Evolutionary conservation across 495 filamentous ascomycete genomes (phyloP).

Genomic region (Xylaria bambusicola): DNA sequence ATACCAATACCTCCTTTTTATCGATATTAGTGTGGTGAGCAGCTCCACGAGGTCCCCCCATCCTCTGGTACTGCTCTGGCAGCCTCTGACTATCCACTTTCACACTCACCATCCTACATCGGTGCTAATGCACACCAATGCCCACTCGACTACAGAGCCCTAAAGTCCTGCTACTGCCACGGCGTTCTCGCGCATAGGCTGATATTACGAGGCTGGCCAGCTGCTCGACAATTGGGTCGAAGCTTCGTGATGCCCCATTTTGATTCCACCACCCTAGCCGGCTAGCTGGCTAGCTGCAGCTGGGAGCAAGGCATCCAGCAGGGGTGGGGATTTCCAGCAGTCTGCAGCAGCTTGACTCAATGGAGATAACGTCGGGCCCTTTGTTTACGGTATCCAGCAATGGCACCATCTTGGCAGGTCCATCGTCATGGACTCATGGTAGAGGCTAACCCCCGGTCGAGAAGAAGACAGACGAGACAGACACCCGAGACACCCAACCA

Average conservation of each 20-base stretch:
- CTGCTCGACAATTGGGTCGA: conserved; percentile 12
- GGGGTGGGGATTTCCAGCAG: no score
- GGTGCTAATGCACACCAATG: conserved; percentile 7
- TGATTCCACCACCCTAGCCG: not conserved
- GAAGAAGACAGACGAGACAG: not conserved
- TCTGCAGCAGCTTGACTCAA: not conserved
- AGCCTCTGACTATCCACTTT: not conserved
- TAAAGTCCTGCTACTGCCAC: not conserved
- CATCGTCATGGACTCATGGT: not conserved
- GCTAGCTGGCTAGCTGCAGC: not conserved
- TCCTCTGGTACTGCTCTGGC: conserved; percentile 7
- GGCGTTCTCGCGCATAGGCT: conserved; percentile 5
- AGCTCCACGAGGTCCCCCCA: not conserved
- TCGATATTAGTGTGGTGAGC: not conserved
- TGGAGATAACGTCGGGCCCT: conserved; percentile 5
- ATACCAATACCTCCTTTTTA: conserved; percentile 18
- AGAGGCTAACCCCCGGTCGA: not conserved
- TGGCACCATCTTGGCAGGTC: conserved; percentile 13
- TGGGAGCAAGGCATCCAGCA: conserved; percentile 8
- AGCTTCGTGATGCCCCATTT: conserved; percentile 5
- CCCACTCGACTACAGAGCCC: conserved; percentile 3
- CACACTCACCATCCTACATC: conserved; percentile 13
- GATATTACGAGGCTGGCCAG: conserved; percentile 12
- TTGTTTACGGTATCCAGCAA: conserved; percentile 7
- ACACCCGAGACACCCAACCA: no score